Base-by-base conservation (phyloP, 2,329 filamentous ascomycete species). In the Neocucurbitaria cava region DNA sequence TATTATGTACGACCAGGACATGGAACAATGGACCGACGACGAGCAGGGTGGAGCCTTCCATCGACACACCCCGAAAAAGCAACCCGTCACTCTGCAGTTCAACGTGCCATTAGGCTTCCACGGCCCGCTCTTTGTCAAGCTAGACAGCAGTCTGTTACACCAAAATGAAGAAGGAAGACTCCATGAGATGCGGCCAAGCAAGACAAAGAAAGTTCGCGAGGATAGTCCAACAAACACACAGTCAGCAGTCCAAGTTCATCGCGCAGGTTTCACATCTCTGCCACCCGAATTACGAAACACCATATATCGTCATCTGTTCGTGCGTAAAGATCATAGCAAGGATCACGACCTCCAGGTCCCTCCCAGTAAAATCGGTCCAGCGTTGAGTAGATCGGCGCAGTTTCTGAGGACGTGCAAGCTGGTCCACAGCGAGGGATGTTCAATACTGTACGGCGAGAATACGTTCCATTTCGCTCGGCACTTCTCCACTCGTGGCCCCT, bases 401-500 rank as follows among this genome's bases (percentile, higher is more conserved):
- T 74, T 84, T 30, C 72, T 84, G 24, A 71, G 78, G 24, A 80
- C 78, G 3, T 82, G 79, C 67, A 76, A 70, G 38, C 69, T 78
- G 31, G 73, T 83, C 20, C 68, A 76, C 44, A 65, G 76, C 28
- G 81, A 83, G 71, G 81, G 72, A 20, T 75, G 78, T 38, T 77
- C 70, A 26, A 74, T 83, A 33, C 70, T 84, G 0, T 84, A 84
- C 56, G 74, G 78, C n/a, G 77, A 81, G 57, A 83, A 83, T 58
- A 70, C 65, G 2, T 83, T 83, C 66, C 57, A 70, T 35, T 80
- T 83, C 55, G 68, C 73, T 36, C 76, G 76, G 33, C 76, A 73
- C 49, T 60, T 56, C 41, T 57, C 58, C n/a, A 73, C 63, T 3
- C 76, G 79, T 38, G 73, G 61, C 52, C 72, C 59, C 31, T 81